Conservation (phyloP, 2,329 filamentous ascomycete genomes). For the Colletotrichum sidae region DNA sequence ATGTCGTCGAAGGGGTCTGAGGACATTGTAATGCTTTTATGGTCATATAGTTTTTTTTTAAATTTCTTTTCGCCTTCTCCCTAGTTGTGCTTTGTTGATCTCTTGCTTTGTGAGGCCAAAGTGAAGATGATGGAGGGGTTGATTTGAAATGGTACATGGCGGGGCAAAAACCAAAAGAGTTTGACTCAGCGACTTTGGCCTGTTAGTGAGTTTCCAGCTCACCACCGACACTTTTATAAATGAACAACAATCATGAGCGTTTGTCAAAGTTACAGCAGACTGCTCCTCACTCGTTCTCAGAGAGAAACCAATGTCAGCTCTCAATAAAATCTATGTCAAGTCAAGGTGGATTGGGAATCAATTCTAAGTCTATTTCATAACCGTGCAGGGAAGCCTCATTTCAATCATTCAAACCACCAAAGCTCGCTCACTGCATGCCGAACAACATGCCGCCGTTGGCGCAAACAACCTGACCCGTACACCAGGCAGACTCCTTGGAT, state of each 20-base stretch:
- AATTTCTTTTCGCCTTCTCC: background rate
- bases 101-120: background rate
- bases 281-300: background rate
- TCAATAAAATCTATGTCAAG: background rate
- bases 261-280: background rate
- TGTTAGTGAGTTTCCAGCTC: slow-evolving; percentile 25
- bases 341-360: slow-evolving; percentile 7
- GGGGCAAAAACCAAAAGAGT: slow-evolving; percentile 27
- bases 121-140: slow-evolving; percentile 23
- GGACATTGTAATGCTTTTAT: slow-evolving; percentile 40
- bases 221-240: background rate
- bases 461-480: slow-evolving; percentile 82
- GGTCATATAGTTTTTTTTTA: too few relatives aligned
- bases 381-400: background rate
- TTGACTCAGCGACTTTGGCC: slow-evolving; percentile 34
- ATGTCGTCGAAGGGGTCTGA: slow-evolving; percentile 68
- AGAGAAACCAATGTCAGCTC: background rate
- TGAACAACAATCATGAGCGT: background rate
- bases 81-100: background rate
- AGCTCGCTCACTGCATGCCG: slow-evolving; percentile 43
- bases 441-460: slow-evolving; percentile 80
- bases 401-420: background rate
- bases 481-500: slow-evolving; percentile 77
- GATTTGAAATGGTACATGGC: slow-evolving; percentile 22
- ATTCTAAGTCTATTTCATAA: slow-evolving; percentile 27